Conservation (phyloP, 2,329 filamentous ascomycete species). For the Tympanopsis confertula region DNA sequence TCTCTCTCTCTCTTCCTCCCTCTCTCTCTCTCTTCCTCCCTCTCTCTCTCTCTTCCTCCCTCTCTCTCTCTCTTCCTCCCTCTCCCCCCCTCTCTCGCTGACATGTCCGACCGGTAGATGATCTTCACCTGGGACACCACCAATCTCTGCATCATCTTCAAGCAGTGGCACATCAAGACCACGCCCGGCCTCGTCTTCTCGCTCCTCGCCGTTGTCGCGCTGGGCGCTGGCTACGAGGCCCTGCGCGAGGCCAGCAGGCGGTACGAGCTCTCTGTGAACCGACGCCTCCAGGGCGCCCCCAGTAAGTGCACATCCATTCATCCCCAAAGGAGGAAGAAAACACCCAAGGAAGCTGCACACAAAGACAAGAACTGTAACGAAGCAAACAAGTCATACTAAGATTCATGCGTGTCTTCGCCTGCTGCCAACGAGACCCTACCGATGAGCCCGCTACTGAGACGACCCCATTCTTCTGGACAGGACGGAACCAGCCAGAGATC, state of each 20-base stretch:
- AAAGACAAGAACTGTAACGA: too few relatives aligned
- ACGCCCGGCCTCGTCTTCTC: slow-evolving; percentile 68
- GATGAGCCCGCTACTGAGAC: slow-evolving; percentile 43
- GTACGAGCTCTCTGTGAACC: slow-evolving; percentile 55
- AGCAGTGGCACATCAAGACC: slow-evolving; percentile 74
- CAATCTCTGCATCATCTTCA: slow-evolving; percentile 93
- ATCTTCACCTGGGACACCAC: slow-evolving; percentile 92
- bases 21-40: not conserved
- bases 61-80: slow-evolving; percentile 1
- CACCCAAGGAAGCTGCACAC: too few relatives aligned
- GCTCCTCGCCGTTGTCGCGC: slow-evolving; percentile 66
- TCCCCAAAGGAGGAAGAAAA: too few relatives aligned
- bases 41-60: slow-evolving; percentile 2
- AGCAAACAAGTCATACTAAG: too few relatives aligned
- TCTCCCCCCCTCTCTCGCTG: not conserved
- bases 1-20: not conserved
- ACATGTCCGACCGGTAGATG: slow-evolving; percentile 58
- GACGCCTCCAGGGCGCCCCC: slow-evolving; percentile 32
- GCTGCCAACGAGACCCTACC: too few relatives aligned
- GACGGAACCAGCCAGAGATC: slow-evolving; percentile 51
- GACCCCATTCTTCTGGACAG: slow-evolving; percentile 57
- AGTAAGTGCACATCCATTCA: slow-evolving; percentile 29
- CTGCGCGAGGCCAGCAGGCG: slow-evolving; percentile 65
- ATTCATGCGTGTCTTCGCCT: too few relatives aligned
- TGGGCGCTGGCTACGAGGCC: slow-evolving; percentile 88